Evolutionary conservation across 306 rosid species (phyloP), one percentile per base, ranked within the genome.

Genomic region (Cicer pinnatifidum): DNA sequence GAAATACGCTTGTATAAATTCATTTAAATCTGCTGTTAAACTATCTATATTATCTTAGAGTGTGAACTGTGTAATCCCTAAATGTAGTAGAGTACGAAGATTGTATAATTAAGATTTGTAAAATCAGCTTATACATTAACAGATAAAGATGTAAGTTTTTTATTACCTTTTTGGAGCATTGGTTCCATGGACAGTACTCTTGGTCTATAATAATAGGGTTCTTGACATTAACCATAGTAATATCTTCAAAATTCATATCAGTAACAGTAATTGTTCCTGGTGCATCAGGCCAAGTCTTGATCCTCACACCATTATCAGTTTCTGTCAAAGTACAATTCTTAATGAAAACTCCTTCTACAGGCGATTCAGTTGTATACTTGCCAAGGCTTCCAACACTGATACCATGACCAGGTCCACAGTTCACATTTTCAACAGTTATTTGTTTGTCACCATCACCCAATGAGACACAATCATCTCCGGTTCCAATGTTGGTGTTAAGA

Each of bases 331-430:
- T 71, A 47, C 54, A 71, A 56, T 56, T 56, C 28, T 11, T 56
- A 41, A 71, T 43, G 0, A 11, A 1, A 8, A 71, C 4, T 12
- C 76, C 67, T 56, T 11, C 9, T 1, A 71, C 44, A 2, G 39
- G 19, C 1, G 11, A n/a, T 41, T 40, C 76, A 19, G 4, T 12
- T 19, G 51, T 0, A 17, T 40, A 71, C 54, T 43, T 71, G 5
- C 76, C 67, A 19, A 71, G 76, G 44, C 67, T 71, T 67, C 76
- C 76, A 71, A 71, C 43, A 71, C 76, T 56, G 20, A 71, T 71
- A 6, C 52, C 52, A 46, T 46, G 52, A 11, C 52, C 52, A 11
- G 52, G 52, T 46, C 52, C 52, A 46, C 52, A 46, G 6, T 46
- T 4, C 52, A 46, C 52, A 46, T 46, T 46, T 46, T 46, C 0